Base-by-base conservation (phyloP, 192 early-diverging fungal genomes). In the Entophlyctis luteolus region DNA sequence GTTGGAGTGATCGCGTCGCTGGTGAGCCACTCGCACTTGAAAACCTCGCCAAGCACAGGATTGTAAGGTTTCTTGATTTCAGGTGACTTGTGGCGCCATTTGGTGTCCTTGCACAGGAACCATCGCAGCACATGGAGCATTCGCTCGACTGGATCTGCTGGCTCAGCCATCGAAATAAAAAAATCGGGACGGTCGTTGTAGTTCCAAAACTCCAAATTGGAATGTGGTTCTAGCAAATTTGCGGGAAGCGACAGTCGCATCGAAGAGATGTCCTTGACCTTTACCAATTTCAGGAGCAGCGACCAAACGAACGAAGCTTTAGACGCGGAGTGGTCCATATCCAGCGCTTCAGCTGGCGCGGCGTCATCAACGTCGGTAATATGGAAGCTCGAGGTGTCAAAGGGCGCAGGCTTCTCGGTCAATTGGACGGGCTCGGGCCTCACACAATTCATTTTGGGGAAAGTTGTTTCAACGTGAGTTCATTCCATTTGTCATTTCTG, bases 51-150 rank as follows among this genome's bases (percentile, higher is more conserved):
- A 32, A 98, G 82, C 23, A 94, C 85, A 27, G 95, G 93, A 56
- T 96, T 96, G 76, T 93, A 98, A 3, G 95, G 93, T 70, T 98
- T 98, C 65, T 92, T 90, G 16, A 98, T 87, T 49, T 92, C n/a
- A n/a, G 63, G 49, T 90, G 87, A 88, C 63, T 62, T 23, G 59
- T 34, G 54, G 31, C 62, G 71, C 72, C 72, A 78, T 65, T 88
- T 89, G 16, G 86, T 81, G 54, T 88, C 84, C 68, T 87, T 89
- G 23, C 86, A 81, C 65, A 78, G 85, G 82, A 86, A 89, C 87
- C 88, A 91, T 36, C 86, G 79, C 39, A 88, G 73, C 37, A 86
- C 79, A 12, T 83, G 81, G 33, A 91, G 58, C 86, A 89, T 88
- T 42, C 88, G 81, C 71, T 89, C 87, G 3, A 83, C 68, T 16